Evolutionary conservation across 345 rosid genomes (phyloP).

Genomic region (Chamaenerion angustifolium): DNA sequence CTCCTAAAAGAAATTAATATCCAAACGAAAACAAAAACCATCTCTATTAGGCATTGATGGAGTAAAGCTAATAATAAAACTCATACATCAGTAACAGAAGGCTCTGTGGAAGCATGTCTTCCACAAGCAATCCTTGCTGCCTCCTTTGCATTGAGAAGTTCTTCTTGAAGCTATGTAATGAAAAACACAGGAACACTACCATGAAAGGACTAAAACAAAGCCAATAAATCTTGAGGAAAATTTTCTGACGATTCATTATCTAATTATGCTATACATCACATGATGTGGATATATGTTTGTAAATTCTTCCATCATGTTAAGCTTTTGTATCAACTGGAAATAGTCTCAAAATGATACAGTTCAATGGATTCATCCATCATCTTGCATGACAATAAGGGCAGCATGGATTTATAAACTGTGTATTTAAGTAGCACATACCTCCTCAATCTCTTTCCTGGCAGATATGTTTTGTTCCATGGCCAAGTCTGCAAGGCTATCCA

Average conservation of each 20-base stretch:
- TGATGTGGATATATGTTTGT: too few species aligned
- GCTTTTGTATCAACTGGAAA: too few species aligned
- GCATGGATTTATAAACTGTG: not conserved
- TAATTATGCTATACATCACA: too few species aligned
- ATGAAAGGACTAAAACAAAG: not conserved
- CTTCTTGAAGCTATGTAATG: conserved; percentile 35
- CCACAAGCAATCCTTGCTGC: conserved; percentile 45
- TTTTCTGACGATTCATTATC: not conserved
- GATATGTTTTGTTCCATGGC: conserved; percentile 44
- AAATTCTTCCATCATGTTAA: too few species aligned
- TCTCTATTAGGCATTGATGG: too few species aligned
- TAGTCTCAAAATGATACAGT: too few species aligned
- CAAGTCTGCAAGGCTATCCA: conserved; percentile 33
- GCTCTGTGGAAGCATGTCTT: conserved; percentile 32
- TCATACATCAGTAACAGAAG: conserved; percentile 25
- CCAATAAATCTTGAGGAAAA: not conserved
- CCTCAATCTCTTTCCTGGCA: conserved; percentile 48
- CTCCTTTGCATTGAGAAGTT: conserved; percentile 47
- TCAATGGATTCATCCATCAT: too few species aligned
- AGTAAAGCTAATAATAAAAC: too few species aligned
- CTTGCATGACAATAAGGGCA: too few species aligned
- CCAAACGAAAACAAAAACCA: not conserved
- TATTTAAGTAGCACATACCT: conserved; percentile 30
- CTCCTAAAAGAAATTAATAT: not conserved
- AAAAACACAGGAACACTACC: not conserved